These are phyloP conservation scores for Erucastrum elatum DNA, from an alignment of 345 rosid genomes.

Conservation along the genomic window DNA sequence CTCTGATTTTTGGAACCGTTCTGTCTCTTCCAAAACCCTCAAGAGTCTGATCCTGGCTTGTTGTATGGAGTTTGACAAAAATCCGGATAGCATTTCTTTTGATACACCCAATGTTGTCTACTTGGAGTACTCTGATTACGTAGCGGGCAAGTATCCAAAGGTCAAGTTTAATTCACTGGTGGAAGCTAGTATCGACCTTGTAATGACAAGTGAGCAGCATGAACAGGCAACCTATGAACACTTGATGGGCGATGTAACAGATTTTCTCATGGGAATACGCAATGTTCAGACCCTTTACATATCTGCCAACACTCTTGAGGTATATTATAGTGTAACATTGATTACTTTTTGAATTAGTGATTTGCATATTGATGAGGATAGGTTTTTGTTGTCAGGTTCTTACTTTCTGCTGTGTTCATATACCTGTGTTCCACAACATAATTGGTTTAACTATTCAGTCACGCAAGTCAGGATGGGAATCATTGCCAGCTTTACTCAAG, in stretches of 20 bases:
- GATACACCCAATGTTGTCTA: conserved; percentile 19
- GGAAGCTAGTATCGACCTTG: background rate
- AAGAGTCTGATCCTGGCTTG: background rate
- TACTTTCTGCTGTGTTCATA: background rate
- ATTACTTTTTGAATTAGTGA: background rate
- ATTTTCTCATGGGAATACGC: conserved; percentile 19
- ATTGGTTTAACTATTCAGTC: background rate
- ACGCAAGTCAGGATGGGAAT: background rate
- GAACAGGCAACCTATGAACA: background rate
- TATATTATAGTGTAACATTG: background rate
- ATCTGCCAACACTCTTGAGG: conserved; percentile 21
- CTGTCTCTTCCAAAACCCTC: conserved; percentile 8
- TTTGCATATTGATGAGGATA: background rate
- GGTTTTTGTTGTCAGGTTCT: background rate
- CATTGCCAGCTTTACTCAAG: conserved; percentile 2
- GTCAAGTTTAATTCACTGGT: background rate
- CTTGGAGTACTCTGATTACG: conserved; percentile 11
- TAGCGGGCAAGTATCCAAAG: conserved; percentile 16
- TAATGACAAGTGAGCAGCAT: background rate
- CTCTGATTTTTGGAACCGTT: conserved; percentile 13
- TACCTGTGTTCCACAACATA: background rate
- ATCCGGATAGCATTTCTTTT: conserved; percentile 9
- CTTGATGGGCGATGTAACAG: background rate
- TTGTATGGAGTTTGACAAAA: background rate
- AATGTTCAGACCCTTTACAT: conserved; percentile 15